phyloP scores from a whole-genome alignment of 345 rosid genomes.

The Eucalyptus globulus region DNA sequence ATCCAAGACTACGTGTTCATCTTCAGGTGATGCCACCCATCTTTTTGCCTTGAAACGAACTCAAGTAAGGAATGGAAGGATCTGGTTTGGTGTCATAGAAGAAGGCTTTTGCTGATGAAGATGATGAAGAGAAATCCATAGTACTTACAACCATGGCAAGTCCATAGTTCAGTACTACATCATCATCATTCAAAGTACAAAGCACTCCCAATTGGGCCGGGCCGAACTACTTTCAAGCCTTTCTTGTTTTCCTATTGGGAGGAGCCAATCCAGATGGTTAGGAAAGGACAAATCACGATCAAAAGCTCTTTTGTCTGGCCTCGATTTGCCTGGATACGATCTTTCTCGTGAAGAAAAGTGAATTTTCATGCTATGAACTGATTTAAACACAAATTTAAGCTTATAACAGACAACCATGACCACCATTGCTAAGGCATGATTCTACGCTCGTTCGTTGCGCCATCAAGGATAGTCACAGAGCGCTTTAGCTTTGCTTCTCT shows the following conservation, averaged over 20 bases:
- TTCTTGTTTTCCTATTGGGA: too few relatives aligned
- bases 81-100: background rate
- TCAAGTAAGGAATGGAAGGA: background rate
- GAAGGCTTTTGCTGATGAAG: background rate
- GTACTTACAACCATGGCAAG: background rate
- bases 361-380: background rate
- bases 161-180: background rate
- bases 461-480: background rate
- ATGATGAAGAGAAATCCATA: background rate
- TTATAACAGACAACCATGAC: background rate
- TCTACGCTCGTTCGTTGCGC: background rate
- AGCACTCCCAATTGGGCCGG: too few relatives aligned
- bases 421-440: background rate
- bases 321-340: background rate
- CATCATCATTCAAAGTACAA: background rate
- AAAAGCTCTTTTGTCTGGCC: too few relatives aligned
- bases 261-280: too few relatives aligned
- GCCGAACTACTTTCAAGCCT: too few relatives aligned
- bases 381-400: background rate
- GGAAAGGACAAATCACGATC: too few relatives aligned
- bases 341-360: background rate
- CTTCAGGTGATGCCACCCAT: too few relatives aligned
- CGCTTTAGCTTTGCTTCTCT: too few relatives aligned
- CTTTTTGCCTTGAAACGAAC: background rate
- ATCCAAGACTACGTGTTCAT: background rate